Conservation (phyloP, 2,329 filamentous ascomycete species). For the Colletotrichum camelliae region DNA sequence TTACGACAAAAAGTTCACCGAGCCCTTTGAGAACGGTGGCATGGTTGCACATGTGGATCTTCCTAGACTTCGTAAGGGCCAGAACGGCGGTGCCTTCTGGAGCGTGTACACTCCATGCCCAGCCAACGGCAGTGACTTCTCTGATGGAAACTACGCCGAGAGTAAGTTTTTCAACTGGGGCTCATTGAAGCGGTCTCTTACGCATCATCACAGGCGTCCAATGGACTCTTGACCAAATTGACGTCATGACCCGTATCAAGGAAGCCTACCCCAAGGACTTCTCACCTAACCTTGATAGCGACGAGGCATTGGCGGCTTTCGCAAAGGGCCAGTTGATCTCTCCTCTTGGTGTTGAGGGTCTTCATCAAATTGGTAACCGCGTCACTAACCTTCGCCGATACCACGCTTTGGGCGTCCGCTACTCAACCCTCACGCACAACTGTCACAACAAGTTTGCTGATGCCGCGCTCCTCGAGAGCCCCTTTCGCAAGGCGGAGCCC, state of each 20-base stretch:
- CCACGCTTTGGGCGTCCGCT: constrained; percentile 80
- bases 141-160: constrained; percentile 71
- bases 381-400: constrained; percentile 77
- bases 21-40: constrained; percentile 74
- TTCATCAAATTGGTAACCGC: constrained; percentile 93
- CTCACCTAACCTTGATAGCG: constrained; percentile 66
- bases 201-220: constrained; percentile 54
- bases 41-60: constrained; percentile 79
- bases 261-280: constrained; percentile 71
- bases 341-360: constrained; percentile 81
- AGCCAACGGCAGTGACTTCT: constrained; percentile 73
- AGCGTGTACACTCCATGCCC: constrained; percentile 85
- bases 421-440: constrained; percentile 90
- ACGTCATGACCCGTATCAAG: constrained; percentile 71
- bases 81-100: constrained; percentile 90
- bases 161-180: constrained; percentile 50
- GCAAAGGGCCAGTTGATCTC: constrained; percentile 71
- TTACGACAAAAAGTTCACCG: constrained; percentile 74
- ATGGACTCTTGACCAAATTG: constrained; percentile 76
- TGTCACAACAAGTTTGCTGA: constrained; percentile 92
- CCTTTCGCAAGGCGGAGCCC: constrained; percentile 56
- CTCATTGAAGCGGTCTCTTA: background rate
- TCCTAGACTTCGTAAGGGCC: constrained; percentile 72
- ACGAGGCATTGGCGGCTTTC: constrained; percentile 67
- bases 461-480: constrained; percentile 70